Evolutionary conservation across 345 rosid genomes (phyloP), one percentile per base, ranked within the genome.

Genomic region (Triadica sebifera): DNA sequence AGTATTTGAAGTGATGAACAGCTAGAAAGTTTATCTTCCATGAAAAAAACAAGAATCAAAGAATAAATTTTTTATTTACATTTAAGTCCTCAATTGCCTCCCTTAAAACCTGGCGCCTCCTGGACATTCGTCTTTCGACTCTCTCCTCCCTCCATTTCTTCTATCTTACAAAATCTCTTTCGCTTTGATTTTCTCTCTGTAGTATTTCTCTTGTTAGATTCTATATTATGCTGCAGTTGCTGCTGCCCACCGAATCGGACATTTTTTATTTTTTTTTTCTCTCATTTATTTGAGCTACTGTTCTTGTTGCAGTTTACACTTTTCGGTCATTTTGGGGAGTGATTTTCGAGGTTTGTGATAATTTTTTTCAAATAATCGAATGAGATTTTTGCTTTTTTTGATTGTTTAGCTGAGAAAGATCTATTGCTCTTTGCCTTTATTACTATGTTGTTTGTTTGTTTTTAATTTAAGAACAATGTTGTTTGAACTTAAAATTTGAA

Each of bases 41-140:
- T n/a, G n/a, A n/a, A n/a, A n/a, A n/a, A n/a, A n/a, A 52, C 17
- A 13, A 52, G 2, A 13, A 13, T 52, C 5, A 13, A 16, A 52
- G 16, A 41, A 5, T 0, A 17, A 52, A 52, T 52, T 15, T 17
- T 52, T 17, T 3, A 22, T 22, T 58, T 58, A 24, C 62, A 24
- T 5, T 58, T 22, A 58, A n/a, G 25, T 9, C 62, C 62, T 58
- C 34, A 2, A 6, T 29, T 29, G 7, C 15, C 3, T 4, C 55
- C 73, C 78, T 66, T 16, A 34, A 49, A 67, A 79, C 85, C 79
- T 75, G 86, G 75, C 78, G 70, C n/a, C 56, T 74, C 61, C 58
- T 56, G 20, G 39, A 50, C 74, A 6, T 22, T 51, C 77, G 50
- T 70, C 64, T 41, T 50, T 69, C 75, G 46, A 34, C 55, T 65